Conservation (phyloP, 2,329 filamentous ascomycete genomes). For the Trichocomaceae sp. region DNA sequence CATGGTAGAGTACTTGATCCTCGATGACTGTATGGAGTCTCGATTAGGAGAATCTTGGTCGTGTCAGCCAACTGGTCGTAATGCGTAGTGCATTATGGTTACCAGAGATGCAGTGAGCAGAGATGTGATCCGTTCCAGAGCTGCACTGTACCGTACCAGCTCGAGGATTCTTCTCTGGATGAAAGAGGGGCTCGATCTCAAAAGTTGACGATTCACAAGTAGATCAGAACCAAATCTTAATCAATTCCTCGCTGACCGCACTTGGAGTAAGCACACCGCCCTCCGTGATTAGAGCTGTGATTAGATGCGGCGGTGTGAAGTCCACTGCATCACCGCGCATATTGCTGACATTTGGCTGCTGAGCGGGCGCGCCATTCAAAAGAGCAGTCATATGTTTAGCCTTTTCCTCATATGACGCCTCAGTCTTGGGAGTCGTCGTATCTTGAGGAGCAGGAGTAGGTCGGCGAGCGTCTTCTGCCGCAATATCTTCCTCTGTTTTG, state of each 20-base stretch:
- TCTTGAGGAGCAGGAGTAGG: slow-evolving; percentile 14
- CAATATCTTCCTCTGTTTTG: slow-evolving; percentile 49
- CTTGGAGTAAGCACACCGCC: slow-evolving; percentile 57
- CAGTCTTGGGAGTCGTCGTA: not conserved
- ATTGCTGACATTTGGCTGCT: slow-evolving; percentile 7
- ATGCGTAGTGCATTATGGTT: too few species aligned
- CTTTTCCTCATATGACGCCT: slow-evolving; percentile 12
- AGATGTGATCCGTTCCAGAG: not conserved
- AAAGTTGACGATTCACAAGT: not conserved
- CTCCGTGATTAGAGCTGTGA: slow-evolving; percentile 60
- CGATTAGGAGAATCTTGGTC: not conserved
- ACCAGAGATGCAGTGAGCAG: too few species aligned
- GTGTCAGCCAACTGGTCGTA: not conserved
- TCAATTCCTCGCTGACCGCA: slow-evolving; percentile 60
- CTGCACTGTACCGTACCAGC: not conserved
- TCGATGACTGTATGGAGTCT: not conserved
- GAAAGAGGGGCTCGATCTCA: not conserved
- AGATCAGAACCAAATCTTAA: slow-evolving; percentile 53
- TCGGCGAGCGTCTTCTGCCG: slow-evolving; percentile 38
- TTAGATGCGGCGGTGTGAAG: slow-evolving; percentile 53
- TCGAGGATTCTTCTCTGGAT: not conserved
- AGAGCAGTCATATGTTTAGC: slow-evolving; percentile 13
- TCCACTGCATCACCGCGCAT: slow-evolving; percentile 37
- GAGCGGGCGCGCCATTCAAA: slow-evolving; percentile 14
- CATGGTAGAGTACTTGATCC: not conserved